phyloP scores from a whole-genome alignment of 2,329 filamentous ascomycete species.

The Aspergillus chevalieri region DNA sequence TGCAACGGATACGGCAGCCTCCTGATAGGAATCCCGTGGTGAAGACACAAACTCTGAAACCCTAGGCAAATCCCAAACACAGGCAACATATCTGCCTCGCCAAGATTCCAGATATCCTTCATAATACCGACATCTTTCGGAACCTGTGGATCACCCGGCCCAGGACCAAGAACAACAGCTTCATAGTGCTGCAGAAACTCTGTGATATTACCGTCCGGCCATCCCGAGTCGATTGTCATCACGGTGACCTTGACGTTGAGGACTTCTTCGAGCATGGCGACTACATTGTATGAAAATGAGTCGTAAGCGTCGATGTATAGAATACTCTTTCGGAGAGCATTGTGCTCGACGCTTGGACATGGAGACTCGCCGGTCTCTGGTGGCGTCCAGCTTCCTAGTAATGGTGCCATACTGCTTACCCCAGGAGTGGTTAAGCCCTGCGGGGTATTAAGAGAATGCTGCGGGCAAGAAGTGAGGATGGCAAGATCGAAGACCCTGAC shows the following conservation, averaged over 20 bases:
- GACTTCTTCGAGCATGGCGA: constrained; percentile 67
- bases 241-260: constrained; percentile 63
- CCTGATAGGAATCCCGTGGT: constrained; percentile 61
- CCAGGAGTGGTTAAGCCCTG: background rate
- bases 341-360: background rate
- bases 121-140: constrained; percentile 78
- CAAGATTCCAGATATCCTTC: constrained; percentile 64
- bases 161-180: constrained; percentile 83
- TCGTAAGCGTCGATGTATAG: constrained; percentile 95
- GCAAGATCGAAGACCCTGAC: background rate
- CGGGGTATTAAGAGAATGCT: constrained; percentile 1
- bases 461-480: background rate
- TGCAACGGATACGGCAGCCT: constrained; percentile 69
- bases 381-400: constrained; percentile 22
- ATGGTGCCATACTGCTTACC: constrained; percentile 20
- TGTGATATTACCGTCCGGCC: constrained; percentile 39
- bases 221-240: constrained; percentile 61
- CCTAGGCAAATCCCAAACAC: constrained; percentile 85
- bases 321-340: constrained; percentile 42
- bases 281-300: constrained; percentile 93
- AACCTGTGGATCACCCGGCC: constrained; percentile 72
- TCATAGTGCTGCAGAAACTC: constrained; percentile 59
- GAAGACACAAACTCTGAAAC: constrained; percentile 72
- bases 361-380: constrained; percentile 2
- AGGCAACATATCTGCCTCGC: constrained; percentile 57